A percentile compares a stretch with the other conserved stretches of the same genome.
Conservation (phyloP, 2,329 filamentous ascomycete genomes). For the Akanthomyces lecanii region DNA sequence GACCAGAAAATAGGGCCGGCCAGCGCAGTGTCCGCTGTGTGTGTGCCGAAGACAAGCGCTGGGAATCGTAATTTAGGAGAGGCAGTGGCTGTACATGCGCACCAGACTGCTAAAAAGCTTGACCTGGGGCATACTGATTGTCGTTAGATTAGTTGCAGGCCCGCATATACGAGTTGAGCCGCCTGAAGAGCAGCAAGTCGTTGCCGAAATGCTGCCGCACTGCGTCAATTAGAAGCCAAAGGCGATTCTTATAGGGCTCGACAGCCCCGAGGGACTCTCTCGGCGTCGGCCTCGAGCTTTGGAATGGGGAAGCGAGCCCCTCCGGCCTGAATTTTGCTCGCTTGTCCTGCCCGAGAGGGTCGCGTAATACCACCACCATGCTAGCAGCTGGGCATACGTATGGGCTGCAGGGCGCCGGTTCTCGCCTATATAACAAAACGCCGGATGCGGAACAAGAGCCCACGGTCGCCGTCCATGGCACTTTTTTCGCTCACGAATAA, state of each 20-base stretch:
- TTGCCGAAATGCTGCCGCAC: neutral
- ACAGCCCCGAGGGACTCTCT: neutral
- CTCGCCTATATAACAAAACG: neutral
- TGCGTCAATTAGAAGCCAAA: neutral
- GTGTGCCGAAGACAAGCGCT: conserved; percentile 12
- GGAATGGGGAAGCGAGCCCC: neutral
- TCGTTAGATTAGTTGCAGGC: conserved; percentile 11
- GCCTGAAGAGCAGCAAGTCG: neutral
- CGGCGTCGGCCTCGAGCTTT: neutral
- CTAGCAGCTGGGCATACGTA: conserved; percentile 7
- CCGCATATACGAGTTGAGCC: conserved; percentile 5
- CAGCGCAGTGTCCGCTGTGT: neutral
- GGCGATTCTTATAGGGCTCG: neutral
- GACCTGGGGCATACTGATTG: neutral
- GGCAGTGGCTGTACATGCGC: conserved; percentile 2
- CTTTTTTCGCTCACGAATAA: neutral
- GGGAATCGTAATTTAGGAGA: neutral
- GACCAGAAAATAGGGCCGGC: conserved; percentile 1
- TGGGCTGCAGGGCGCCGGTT: neutral
- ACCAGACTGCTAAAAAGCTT: neutral
- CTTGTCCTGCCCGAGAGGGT: conserved; percentile 6
- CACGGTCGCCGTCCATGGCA: neutral
- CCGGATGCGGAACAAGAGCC: neutral
- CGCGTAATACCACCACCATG: neutral
- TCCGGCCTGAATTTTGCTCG: conserved; percentile 1